Percentiles rank a stretch among this genome's conserved stretches.
These are phyloP conservation scores for Paramyrothecium sp. DNA, from an alignment of 2,329 filamentous ascomycete species.

Conservation along the genomic window DNA sequence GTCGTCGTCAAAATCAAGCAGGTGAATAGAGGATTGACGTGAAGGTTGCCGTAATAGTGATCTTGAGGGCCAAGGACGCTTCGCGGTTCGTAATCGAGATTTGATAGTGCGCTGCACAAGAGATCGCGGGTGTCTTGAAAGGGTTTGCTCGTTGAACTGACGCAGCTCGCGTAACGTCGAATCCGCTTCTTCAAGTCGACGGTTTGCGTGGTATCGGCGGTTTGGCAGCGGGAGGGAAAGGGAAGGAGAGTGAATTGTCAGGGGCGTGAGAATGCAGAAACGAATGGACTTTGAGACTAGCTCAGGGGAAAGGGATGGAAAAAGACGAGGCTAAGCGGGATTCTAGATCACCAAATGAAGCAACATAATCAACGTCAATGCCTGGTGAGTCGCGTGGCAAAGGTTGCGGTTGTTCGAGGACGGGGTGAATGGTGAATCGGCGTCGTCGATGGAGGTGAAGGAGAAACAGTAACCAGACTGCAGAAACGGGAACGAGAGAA, in stretches of 20 bases:
- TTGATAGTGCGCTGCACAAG: no score
- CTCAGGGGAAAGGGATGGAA: conserved; percentile 31
- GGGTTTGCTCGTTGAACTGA: not conserved
- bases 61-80: no score
- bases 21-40: no score
- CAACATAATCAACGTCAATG: conserved; percentile 30
- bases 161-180: not conserved
- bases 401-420: not conserved
- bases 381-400: not conserved
- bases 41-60: no score
- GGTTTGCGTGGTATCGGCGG: no score
- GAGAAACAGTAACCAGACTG: not conserved
- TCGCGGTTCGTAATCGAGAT: no score
- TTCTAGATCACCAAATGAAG: conserved; percentile 25
- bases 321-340: conserved; percentile 19
- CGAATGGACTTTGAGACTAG: conserved; percentile 48
- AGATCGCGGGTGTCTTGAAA: no score
- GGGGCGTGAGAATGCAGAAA: conserved; percentile 17
- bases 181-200: not conserved
- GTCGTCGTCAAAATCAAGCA: no score
- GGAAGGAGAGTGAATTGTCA: not conserved
- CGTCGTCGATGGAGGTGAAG: not conserved
- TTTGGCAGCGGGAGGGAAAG: not conserved
- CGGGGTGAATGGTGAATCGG: not conserved
- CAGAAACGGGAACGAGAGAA: not conserved